Conservation (phyloP, 73 alveolate genomes). For the Tetrahymena thermophila region DNA sequence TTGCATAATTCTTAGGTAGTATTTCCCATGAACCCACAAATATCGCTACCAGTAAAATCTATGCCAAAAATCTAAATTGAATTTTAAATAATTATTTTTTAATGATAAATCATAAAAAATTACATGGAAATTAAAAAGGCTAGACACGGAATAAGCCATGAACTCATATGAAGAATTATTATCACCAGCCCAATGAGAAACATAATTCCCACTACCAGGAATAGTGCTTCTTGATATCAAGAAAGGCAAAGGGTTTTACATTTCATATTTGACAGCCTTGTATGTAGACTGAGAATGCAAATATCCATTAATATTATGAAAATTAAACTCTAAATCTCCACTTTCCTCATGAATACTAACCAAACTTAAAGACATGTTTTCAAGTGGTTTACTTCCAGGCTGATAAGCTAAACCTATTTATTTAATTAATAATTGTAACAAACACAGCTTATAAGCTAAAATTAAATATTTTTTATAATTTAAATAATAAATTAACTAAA, state of each 20-base stretch:
- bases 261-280: background rate
- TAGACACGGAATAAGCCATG: constrained; percentile 56
- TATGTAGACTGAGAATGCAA: background rate
- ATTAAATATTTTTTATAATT: too few species aligned
- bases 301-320: background rate
- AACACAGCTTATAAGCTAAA: too few species aligned
- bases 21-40: constrained; percentile 93
- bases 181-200: constrained; percentile 97
- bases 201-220: constrained; percentile 93
- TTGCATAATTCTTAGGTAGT: constrained; percentile 91
- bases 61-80: constrained; percentile 79
- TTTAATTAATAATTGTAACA: background rate
- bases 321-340: background rate
- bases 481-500: background rate
- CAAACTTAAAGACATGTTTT: background rate
- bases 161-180: constrained; percentile 76
- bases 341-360: background rate
- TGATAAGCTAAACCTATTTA: background rate
- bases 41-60: constrained; percentile 93
- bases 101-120: background rate
- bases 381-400: background rate
- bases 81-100: constrained; percentile 41
- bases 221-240: constrained; percentile 81
- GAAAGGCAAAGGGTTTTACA: constrained; percentile 56
- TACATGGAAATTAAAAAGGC: constrained; percentile 48